Base-by-base conservation (phyloP, 2,329 filamentous ascomycete genomes). In the Hypoxylon sp. region DNA sequence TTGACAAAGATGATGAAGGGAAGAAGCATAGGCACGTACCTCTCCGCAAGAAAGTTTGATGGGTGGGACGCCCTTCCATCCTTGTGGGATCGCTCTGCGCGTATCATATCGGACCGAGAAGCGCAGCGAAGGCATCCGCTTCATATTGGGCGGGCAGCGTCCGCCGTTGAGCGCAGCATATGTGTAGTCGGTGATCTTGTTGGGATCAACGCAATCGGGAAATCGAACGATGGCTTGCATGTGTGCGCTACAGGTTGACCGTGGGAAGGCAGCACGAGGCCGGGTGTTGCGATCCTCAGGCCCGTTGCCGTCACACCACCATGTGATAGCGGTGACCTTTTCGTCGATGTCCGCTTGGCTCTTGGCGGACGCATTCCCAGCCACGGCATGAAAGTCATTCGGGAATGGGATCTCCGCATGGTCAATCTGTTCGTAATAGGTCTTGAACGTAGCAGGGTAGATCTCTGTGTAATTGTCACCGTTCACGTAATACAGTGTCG, bases 11-110 rank as follows among this genome's bases (percentile, higher is more conserved):
- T 46, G 6, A 4, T 24, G 53, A 56, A 62, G 17, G 17, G 44
- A 24, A 11, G 17, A 29, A 35, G 10, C 24, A 47, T n/a, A n/a
- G 35, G 32, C 59, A 56, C 71, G 31, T 52, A 77, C 75, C 72
- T 76, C 73, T 32, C 74, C 75, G 59, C 80, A 83, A 2, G 83
- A 79, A 5, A 85, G 76, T 73, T 82, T 80, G 44, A 85, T 70
- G 5, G 83, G 83, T 29, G 83, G 79, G 1, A 77, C 76, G n/a
- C 83, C 83, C 47, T 74, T 78, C 83, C 83, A 85, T 3, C 83
- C 82, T 46, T 79, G 72, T 0, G 82, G 80, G 24, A 85, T 72
- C 1, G 73, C 78, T 13, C 11, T 56, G 44, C 60, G 60, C n/a
- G 60, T 57, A 15, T 63, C 60, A 31, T 63, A 63, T 27, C 48